Percentiles rank a stretch among this genome's conserved stretches.
Conservation (phyloP, 2,329 filamentous ascomycete genomes). For the Fusarium napiforme region DNA sequence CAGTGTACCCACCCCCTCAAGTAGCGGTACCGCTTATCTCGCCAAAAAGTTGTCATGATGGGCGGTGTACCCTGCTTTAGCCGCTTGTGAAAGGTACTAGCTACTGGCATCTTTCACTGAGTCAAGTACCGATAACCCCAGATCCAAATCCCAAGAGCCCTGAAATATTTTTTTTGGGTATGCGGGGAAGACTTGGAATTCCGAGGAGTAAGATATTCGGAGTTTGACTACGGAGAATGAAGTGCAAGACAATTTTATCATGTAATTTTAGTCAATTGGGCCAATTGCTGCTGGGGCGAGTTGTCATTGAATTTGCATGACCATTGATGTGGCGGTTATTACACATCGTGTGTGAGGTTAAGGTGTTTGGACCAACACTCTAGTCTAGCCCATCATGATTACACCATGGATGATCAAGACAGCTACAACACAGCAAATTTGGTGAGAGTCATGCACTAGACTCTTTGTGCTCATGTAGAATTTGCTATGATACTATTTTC, state of each 20-base stretch:
- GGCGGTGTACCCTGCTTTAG: not conserved
- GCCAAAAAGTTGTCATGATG: constrained; percentile 13
- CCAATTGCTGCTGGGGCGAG: not conserved
- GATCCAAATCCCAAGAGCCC: constrained; percentile 5
- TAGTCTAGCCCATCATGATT: constrained; percentile 8
- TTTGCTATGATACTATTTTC: constrained; percentile 15
- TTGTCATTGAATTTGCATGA: not conserved
- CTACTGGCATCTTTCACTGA: constrained; percentile 29
- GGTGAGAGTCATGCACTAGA: not conserved
- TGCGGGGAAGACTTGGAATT: constrained; percentile 30
- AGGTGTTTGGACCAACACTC: too few species aligned
- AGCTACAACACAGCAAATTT: not conserved
- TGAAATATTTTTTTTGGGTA: constrained; percentile 9
- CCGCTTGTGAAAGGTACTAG: not conserved
- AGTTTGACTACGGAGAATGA: constrained; percentile 23
- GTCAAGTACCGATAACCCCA: constrained; percentile 36
- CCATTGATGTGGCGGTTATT: not conserved
- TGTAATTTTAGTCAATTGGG: constrained; percentile 15
- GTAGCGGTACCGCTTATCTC: constrained; percentile 32
- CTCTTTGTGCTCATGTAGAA: not conserved
- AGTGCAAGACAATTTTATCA: constrained; percentile 15
- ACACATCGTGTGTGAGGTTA: not conserved
- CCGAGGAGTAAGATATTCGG: constrained; percentile 23
- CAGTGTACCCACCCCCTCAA: not conserved
- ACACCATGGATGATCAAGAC: not conserved